phyloP scores from a whole-genome alignment of 2,329 filamentous ascomycete species.

The Fusarium nisikadoi region DNA sequence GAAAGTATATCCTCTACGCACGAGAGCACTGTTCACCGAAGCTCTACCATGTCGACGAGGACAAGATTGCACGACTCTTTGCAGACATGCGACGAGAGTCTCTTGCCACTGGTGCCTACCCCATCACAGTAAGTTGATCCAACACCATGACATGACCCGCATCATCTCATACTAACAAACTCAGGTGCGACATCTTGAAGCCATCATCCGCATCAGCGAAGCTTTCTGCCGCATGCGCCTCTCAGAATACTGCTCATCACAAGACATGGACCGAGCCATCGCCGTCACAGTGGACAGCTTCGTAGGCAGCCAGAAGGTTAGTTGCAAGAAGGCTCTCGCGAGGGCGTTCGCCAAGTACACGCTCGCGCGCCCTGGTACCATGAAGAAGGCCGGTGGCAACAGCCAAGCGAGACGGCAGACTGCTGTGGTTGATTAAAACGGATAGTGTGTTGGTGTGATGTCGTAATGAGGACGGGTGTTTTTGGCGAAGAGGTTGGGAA shows the following conservation, averaged over 20 bases:
- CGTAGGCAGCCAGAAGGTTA: constrained; percentile 95
- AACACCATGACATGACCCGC: not conserved
- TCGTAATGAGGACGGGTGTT: constrained; percentile 5
- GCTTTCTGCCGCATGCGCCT: constrained; percentile 97
- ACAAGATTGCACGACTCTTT: constrained; percentile 94
- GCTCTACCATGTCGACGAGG: constrained; percentile 96
- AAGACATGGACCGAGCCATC: constrained; percentile 96
- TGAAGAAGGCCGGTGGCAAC: constrained; percentile 38
- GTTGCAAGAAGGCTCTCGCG: constrained; percentile 94
- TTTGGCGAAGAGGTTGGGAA: constrained; percentile 31
- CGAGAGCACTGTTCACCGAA: constrained; percentile 90
- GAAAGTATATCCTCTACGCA: constrained; percentile 97
- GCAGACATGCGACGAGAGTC: constrained; percentile 96
- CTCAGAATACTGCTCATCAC: constrained; percentile 90
- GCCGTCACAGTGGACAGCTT: constrained; percentile 97
- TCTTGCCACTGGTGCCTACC: constrained; percentile 93
- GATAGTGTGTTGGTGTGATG: not conserved
- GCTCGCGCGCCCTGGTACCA: constrained; percentile 60
- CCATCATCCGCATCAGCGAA: constrained; percentile 95
- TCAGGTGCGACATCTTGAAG: constrained; percentile 95
- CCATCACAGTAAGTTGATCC: constrained; percentile 84
- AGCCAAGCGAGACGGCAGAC: constrained; percentile 45
- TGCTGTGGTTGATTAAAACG: constrained; percentile 44
- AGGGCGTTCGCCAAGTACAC: constrained; percentile 97
- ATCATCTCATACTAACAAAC: constrained; percentile 18